These are phyloP conservation scores for Prunus dulcis DNA, from an alignment of 306 rosid species.

Conservation along the genomic window DNA sequence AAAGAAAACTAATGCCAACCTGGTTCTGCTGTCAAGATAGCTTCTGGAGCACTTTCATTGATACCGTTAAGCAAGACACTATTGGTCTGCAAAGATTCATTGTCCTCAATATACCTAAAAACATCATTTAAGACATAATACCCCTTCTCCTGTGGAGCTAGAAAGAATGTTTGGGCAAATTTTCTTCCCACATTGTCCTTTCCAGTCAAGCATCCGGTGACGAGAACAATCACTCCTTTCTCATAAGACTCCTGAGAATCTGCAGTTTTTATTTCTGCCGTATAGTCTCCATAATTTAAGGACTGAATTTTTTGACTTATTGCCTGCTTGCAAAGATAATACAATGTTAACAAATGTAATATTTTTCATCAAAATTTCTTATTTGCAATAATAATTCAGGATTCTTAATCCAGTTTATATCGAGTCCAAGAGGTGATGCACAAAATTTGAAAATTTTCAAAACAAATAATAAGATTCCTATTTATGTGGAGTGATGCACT, in stretches of 20 bases:
- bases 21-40: constrained; percentile 46
- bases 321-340: constrained; percentile 50
- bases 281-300: constrained; percentile 75
- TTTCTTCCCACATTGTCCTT: constrained; percentile 77
- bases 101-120: constrained; percentile 82
- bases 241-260: constrained; percentile 89
- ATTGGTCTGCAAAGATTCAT: constrained; percentile 35
- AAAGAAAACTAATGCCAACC: constrained; percentile 49
- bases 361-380: not conserved
- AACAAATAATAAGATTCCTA: constrained; percentile 4
- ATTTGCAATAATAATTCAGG: not conserved
- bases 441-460: constrained; percentile 8
- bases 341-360: constrained; percentile 8
- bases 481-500: not conserved
- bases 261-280: constrained; percentile 90
- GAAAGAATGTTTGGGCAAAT: constrained; percentile 89
- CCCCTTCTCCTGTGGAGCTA: constrained; percentile 96
- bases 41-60: constrained; percentile 49
- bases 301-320: constrained; percentile 79
- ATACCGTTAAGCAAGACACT: constrained; percentile 37
- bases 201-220: constrained; percentile 93
- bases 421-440: not conserved
- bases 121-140: constrained; percentile 91
- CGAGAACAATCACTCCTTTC: constrained; percentile 93
- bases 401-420: not conserved